These are phyloP conservation scores for Talaromyces trachyspermus DNA, from an alignment of 495 filamentous ascomycete species.

Conservation along the genomic window DNA sequence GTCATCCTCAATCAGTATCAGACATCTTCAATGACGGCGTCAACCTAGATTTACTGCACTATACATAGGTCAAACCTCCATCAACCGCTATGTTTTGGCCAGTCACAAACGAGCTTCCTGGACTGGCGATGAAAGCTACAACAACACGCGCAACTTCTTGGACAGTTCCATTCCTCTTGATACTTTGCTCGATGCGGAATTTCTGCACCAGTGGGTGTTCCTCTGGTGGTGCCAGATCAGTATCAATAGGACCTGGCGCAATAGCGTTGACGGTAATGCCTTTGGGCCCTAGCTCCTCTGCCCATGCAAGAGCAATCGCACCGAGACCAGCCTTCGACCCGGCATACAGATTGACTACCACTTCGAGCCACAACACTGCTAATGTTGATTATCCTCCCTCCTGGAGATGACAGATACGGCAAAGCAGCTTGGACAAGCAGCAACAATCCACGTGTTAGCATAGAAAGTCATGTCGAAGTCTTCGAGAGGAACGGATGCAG, in stretches of 20 bases:
- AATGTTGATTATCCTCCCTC: constrained; percentile 57
- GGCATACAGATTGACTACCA: constrained; percentile 20
- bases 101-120: constrained; percentile 1
- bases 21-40: no score
- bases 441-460: constrained; percentile 56
- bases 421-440: constrained; percentile 52
- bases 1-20: no score
- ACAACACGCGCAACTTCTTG: constrained; percentile 7
- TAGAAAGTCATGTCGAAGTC: constrained; percentile 11
- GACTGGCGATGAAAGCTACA: constrained; percentile 2
- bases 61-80: constrained; percentile 5
- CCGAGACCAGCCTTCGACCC: constrained; percentile 39
- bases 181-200: neutral
- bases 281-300: constrained; percentile 30
- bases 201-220: constrained; percentile 1
- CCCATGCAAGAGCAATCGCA: constrained; percentile 32
- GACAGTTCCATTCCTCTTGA: constrained; percentile 7
- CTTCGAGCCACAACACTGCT: constrained; percentile 32
- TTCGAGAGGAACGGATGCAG: constrained; percentile 11
- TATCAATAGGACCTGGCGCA: constrained; percentile 30
- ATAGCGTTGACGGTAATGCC: constrained; percentile 32
- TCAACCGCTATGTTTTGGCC: constrained; percentile 2
- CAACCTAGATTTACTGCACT: no score
- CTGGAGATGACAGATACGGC: constrained; percentile 54
- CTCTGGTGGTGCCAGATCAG: constrained; percentile 21